Base-by-base conservation (phyloP, 2,329 filamentous ascomycete species). In the Xylaria sp. region DNA sequence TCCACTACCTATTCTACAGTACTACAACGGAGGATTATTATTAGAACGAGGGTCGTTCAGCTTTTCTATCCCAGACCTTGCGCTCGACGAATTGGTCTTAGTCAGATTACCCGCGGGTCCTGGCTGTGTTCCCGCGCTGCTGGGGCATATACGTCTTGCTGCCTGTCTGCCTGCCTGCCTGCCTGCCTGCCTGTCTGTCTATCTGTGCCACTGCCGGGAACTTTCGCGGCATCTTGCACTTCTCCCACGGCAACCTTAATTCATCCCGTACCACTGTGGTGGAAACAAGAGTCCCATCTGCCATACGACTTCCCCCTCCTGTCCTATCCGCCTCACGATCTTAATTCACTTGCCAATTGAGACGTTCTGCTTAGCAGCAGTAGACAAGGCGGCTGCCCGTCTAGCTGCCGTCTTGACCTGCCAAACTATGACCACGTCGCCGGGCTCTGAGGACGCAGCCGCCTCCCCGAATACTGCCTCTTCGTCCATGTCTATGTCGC, bases 401-500 rank as follows among this genome's bases (percentile, higher is more conserved):
- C 60, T 37, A 57, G 50, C 53, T 56, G 56, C 35, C 12, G 25
- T 49, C 45, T 33, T 40, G 25, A 54, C 40, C 46, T 45, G 52
- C 28, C n/a, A 21, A 56, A n/a, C n/a, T 49, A 69, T 69, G 68
- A 65, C 62, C 50, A 69, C 67, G 65, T 60, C 65, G 9, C 63
- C 69, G 33, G 56, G 50, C 25, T 65, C 60, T 33, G 63, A 61
- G 23, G 43, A 57, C 37, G 28, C n/a, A n/a, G n/a, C 60, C 8
- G 50, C 53, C 17, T 61, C 57, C n/a, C 47, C 60, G 2, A 51
- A 60, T 64, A 54, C 57, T 55, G 61, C 58, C 38, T 62, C 67
- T 58, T 65, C 67, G 56, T 65, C 66, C 55, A 68, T 69, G 62
- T 60, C 61, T 45, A 68, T 70, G 64, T 71, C 72, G 66, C 70